Evolutionary conservation across 1,284 basidiomycete genomes (phyloP), one percentile per base, ranked within the genome.

Genomic region (Pyrrhoderma lamaoense): DNA sequence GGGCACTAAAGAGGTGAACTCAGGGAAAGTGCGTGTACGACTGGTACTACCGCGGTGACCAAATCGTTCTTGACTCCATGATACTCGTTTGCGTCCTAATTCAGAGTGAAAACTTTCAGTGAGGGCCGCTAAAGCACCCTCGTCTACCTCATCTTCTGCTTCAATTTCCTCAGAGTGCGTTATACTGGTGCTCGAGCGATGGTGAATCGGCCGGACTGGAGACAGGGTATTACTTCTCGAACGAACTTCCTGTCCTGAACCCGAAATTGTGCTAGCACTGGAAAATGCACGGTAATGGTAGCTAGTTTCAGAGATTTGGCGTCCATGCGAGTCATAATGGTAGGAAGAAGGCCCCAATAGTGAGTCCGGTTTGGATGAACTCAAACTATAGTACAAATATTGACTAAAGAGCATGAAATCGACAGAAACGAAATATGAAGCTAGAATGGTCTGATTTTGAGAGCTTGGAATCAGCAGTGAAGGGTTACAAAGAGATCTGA

Each of bases 381-480:
- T 58, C 50, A 59, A 61, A 44, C 62, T 63, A 62, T 93, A 95
- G 68, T 93, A 86, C 60, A 83, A 72, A 68, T 81, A 95, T 65
- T 96, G 92, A 8, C 62, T 65, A 49, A 93, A 71, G 22, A 95
- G 74, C 37, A 76, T 72, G 45, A 80, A 67, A 65, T 95, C 93
- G 47, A 95, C 77, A 49, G 77, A 69, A 60, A 88, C 87, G 63
- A 95, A 96, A 66, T 95, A 95, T 0, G 76, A 75, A 2, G 93
- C 92, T 44, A 96, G 86, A 62, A 82, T 90, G 38, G 82, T 95
- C 88, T 96, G 60, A 23, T 14, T 7, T 45, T 47, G 18, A 44
- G 42, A 18, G 36, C 27, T 36, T 16, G 14, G 8, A 11, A 7
- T 44, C 42, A 8, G 23, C 43, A 9, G 58, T 16, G 27, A 25